phyloP scores from a whole-genome alignment of 78 protist species.

The Creolimax fragrantissima region DNA sequence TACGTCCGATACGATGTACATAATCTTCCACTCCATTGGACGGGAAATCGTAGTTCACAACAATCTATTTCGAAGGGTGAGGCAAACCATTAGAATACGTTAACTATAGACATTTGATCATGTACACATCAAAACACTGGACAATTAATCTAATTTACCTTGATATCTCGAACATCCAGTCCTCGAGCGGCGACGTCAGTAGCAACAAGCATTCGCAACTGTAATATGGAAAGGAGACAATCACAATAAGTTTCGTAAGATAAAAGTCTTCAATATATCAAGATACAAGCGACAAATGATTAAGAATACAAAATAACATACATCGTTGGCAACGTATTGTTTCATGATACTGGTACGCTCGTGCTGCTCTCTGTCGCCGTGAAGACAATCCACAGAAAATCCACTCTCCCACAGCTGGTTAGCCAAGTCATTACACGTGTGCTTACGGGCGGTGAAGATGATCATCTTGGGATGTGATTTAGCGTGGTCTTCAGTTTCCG shows the following conservation, averaged over 20 bases:
- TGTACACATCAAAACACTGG: background rate
- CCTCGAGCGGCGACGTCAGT: conserved; percentile 90
- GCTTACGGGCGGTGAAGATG: conserved; percentile 74
- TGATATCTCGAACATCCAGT: conserved; percentile 56
- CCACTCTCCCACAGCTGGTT: conserved; percentile 32
- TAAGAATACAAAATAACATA: background rate
- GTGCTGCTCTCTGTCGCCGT: conserved; percentile 88
- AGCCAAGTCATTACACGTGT: conserved; percentile 41
- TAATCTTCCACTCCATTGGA: conserved; percentile 60
- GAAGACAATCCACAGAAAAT: conserved; percentile 62
- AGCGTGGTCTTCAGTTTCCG: background rate
- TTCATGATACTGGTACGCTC: conserved; percentile 39
- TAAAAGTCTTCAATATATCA: conserved; percentile 40
- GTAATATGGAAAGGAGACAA: no score
- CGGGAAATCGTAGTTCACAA: conserved; percentile 85
- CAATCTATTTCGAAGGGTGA: conserved; percentile 13
- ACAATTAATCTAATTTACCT: background rate
- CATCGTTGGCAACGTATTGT: background rate
- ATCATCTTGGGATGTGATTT: conserved; percentile 41
- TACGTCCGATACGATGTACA: conserved; percentile 88
- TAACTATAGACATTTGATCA: background rate
- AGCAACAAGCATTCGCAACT: conserved; percentile 66
- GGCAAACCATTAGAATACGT: background rate
- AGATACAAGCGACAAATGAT: conserved; percentile 8
- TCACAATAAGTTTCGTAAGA: background rate